Evolutionary conservation across 306 rosid species (phyloP).

Genomic region (Vicia villosa): DNA sequence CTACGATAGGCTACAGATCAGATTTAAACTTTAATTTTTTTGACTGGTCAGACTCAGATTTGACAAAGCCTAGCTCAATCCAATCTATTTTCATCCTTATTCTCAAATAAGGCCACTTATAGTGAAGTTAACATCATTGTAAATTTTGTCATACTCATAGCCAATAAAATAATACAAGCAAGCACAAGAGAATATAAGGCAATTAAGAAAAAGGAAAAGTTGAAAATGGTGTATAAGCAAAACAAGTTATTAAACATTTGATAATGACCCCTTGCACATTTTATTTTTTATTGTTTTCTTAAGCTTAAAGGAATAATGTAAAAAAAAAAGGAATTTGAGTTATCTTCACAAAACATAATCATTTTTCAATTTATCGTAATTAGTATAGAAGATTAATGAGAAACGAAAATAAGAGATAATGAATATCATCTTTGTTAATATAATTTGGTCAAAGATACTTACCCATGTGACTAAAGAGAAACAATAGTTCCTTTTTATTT

Average conservation of each 20-base stretch:
- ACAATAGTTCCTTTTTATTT: no score
- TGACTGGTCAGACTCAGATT: no score
- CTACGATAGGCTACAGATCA: no score
- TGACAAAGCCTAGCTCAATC: no score
- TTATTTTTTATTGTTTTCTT: constrained; percentile 27
- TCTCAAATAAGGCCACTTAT: constrained; percentile 24
- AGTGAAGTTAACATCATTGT: constrained; percentile 33
- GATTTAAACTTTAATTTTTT: no score
- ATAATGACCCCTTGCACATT: constrained; percentile 31
- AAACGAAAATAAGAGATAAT: no score
- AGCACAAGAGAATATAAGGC: constrained; percentile 16
- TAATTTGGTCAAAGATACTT: no score
- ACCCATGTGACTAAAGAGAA: no score
- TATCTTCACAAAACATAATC: constrained; percentile 20
- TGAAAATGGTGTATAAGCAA: constrained; percentile 31
- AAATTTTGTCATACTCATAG: constrained; percentile 18
- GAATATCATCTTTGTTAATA: no score
- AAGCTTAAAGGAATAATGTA: background rate
- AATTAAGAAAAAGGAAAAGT: constrained; percentile 4
- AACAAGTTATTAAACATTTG: constrained; percentile 37
- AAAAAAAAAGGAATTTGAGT: constrained; percentile 22
- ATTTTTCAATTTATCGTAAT: constrained; percentile 22
- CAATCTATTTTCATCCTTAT: no score
- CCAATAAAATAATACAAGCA: background rate
- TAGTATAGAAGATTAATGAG: no score